Evolutionary conservation across 1,284 basidiomycete genomes (phyloP).

Genomic region (Lignosus rhinocerotis): DNA sequence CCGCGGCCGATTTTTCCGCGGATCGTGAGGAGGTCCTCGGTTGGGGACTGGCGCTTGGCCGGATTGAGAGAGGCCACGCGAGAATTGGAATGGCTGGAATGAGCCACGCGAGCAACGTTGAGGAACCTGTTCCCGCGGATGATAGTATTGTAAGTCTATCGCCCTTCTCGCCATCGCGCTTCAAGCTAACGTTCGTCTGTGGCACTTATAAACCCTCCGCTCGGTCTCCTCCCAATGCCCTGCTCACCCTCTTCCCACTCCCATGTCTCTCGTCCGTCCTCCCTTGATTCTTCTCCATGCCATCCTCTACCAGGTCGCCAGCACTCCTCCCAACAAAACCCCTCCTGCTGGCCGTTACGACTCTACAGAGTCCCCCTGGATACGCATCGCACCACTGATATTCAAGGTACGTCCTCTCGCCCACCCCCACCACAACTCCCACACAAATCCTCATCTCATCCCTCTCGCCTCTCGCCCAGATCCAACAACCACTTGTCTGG

Average conservation of each 20-base stretch:
- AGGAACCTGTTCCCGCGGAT: not conserved
- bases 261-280: slow-evolving; percentile 38
- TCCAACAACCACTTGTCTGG: slow-evolving; percentile 53
- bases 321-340: slow-evolving; percentile 60
- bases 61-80: not conserved
- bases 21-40: not conserved
- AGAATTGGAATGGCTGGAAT: not conserved
- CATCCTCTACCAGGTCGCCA: slow-evolving; percentile 52
- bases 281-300: slow-evolving; percentile 51
- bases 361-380: slow-evolving; percentile 50
- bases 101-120: not conserved
- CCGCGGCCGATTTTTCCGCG: not conserved
- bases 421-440: not conserved
- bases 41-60: not conserved
- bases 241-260: not conserved
- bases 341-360: slow-evolving; percentile 53
- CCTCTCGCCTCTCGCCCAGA: slow-evolving; percentile 33
- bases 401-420: slow-evolving; percentile 47
- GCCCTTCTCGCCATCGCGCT: too few species aligned
- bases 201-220: too few species aligned
- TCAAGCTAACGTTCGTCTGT: too few species aligned
- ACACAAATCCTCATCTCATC: not conserved
- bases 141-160: not conserved
- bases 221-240: too few species aligned
- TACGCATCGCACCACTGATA: slow-evolving; percentile 58